Evolutionary conservation across 1,139 yeast genomes (phyloP).

Genomic region (Meyerozyma athensensis): DNA sequence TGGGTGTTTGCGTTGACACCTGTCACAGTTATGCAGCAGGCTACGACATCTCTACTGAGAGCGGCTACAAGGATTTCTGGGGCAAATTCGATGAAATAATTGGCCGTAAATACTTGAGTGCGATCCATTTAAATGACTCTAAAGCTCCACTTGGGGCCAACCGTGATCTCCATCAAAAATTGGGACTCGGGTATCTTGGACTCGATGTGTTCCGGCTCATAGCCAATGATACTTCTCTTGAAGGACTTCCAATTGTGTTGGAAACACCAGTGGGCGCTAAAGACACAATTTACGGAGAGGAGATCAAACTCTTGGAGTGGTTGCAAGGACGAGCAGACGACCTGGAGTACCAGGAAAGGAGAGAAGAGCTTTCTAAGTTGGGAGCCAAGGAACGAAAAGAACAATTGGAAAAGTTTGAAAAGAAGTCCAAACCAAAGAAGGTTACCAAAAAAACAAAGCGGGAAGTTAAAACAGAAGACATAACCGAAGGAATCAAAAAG

Average conservation of each 20-base stretch:
- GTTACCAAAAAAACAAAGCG: constrained; percentile 5
- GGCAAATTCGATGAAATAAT: constrained; percentile 61
- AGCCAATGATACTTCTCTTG: constrained; percentile 62
- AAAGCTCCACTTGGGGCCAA: constrained; percentile 90
- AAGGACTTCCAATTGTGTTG: constrained; percentile 71
- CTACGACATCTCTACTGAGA: constrained; percentile 67
- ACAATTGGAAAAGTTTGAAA: constrained; percentile 39
- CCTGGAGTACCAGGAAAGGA: constrained; percentile 47
- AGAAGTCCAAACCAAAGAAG: constrained; percentile 17
- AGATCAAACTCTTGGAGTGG: constrained; percentile 74
- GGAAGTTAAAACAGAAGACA: constrained; percentile 4
- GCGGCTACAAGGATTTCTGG: constrained; percentile 65
- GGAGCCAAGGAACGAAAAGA: constrained; percentile 59
- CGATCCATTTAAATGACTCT: constrained; percentile 89
- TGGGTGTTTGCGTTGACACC: constrained; percentile 94
- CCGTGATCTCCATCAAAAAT: constrained; percentile 83
- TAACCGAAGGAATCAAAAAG: constrained; percentile 5
- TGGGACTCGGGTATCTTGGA: constrained; percentile 88
- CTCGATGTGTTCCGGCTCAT: constrained; percentile 75
- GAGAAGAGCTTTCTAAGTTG: constrained; percentile 43
- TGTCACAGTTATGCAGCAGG: constrained; percentile 98
- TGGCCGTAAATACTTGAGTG: constrained; percentile 71
- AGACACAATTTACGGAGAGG: constrained; percentile 67
- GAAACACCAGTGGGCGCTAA: constrained; percentile 75
- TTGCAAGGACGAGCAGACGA: constrained; percentile 52